phyloP scores from a whole-genome alignment of 2,329 filamentous ascomycete genomes.

The Calonectria montana region DNA sequence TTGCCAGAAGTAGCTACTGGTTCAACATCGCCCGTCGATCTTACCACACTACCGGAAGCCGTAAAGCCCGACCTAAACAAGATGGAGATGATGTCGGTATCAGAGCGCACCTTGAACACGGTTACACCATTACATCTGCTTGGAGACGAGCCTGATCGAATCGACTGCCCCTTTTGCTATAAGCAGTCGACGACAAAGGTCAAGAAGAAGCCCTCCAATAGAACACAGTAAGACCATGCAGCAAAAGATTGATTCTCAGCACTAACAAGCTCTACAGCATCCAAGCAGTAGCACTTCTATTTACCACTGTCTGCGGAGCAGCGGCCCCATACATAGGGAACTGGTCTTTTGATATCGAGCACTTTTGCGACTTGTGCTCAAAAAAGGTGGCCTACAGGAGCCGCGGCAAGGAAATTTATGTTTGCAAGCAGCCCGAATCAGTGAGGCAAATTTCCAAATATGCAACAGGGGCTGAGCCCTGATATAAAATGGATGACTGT shows the following conservation, averaged over 20 bases:
- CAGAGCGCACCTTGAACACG: neutral
- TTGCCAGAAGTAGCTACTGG: neutral
- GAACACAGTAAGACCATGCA: slow-evolving; percentile 15
- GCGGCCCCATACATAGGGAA: slow-evolving; percentile 2
- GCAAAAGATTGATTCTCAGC: neutral
- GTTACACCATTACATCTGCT: slow-evolving; percentile 25
- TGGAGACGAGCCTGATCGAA: slow-evolving; percentile 21
- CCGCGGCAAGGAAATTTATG: slow-evolving; percentile 19
- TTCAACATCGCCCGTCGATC: neutral
- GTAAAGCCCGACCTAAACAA: neutral
- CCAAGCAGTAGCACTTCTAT: slow-evolving; percentile 10
- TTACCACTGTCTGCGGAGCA: slow-evolving; percentile 17
- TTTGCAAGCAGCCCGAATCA: slow-evolving; percentile 22
- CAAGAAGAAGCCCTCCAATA: slow-evolving; percentile 24
- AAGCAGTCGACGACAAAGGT: slow-evolving; percentile 14
- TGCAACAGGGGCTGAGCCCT: neutral
- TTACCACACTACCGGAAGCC: neutral
- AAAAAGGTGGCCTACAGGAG: slow-evolving; percentile 21
- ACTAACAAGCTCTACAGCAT: neutral
- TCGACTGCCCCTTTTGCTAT: slow-evolving; percentile 26
- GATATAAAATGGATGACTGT: neutral
- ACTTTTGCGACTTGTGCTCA: slow-evolving; percentile 10
- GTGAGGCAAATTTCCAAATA: slow-evolving; percentile 11
- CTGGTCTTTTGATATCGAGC: slow-evolving; percentile 26
- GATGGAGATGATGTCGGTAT: slow-evolving; percentile 1